Conservation (phyloP, 768 basidiomycete species). For the Lactifluus echinatus region DNA sequence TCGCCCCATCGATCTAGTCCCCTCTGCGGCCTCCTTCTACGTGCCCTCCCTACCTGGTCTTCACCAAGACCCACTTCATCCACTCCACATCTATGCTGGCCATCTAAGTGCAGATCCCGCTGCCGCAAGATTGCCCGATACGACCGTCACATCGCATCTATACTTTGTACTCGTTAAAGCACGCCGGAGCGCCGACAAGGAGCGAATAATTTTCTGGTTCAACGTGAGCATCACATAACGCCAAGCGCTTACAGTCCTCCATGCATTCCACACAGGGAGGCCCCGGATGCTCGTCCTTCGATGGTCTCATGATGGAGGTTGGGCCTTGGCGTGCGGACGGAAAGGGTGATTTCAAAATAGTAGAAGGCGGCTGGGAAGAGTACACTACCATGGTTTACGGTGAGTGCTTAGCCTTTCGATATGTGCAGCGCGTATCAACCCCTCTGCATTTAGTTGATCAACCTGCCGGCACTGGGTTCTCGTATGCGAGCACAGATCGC, state of each 20-base stretch:
- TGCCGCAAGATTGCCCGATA: slow-evolving; percentile 38
- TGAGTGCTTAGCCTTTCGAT: slow-evolving; percentile 34
- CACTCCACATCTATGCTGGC: slow-evolving; percentile 77
- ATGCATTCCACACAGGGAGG: slow-evolving; percentile 53
- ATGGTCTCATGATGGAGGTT: slow-evolving; percentile 97
- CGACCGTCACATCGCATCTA: slow-evolving; percentile 66
- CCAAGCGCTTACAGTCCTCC: not conserved
- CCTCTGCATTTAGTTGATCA: slow-evolving; percentile 68
- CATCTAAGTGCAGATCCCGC: slow-evolving; percentile 76
- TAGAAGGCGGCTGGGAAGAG: slow-evolving; percentile 95
- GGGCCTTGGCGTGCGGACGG: slow-evolving; percentile 84
- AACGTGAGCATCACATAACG: slow-evolving; percentile 53
- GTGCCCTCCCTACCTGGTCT: slow-evolving; percentile 69
- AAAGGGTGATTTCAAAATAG: slow-evolving; percentile 57
- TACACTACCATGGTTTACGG: slow-evolving; percentile 90
- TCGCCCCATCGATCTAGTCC: slow-evolving; percentile 35
- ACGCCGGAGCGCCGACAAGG: slow-evolving; percentile 78
- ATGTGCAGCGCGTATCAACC: slow-evolving; percentile 1
- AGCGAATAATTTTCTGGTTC: slow-evolving; percentile 93
- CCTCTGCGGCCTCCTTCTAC: slow-evolving; percentile 79
- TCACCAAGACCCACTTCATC: slow-evolving; percentile 58
- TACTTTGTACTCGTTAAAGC: slow-evolving; percentile 91
- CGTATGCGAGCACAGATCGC: slow-evolving; percentile 77
- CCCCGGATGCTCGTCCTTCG: slow-evolving; percentile 95
- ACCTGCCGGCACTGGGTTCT: slow-evolving; percentile 93